Conservation (phyloP, 1,139 yeast species). For the Martiniozyma asiatica region DNA sequence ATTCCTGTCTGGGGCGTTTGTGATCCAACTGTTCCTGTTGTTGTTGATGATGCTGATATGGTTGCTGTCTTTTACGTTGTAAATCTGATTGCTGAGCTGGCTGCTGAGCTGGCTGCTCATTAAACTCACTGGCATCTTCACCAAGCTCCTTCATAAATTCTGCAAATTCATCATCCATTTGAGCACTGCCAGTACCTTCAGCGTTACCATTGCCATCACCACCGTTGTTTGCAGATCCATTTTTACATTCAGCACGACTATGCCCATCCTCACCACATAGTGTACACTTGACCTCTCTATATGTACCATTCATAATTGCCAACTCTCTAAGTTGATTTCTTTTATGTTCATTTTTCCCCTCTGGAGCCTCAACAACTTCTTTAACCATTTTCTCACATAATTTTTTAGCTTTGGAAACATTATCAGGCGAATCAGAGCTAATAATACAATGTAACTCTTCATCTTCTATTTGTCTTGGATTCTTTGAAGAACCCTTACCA, state of each 20-base stretch:
- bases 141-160: slow-evolving; percentile 38
- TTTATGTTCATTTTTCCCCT: slow-evolving; percentile 85
- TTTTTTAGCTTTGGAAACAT: slow-evolving; percentile 63
- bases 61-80: not conserved
- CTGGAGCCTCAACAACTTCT: slow-evolving; percentile 79
- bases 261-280: slow-evolving; percentile 53
- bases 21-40: no score
- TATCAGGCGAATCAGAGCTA: slow-evolving; percentile 72
- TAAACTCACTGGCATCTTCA: not conserved
- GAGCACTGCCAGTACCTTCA: slow-evolving; percentile 7
- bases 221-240: no score
- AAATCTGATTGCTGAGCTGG: no score
- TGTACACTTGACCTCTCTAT: slow-evolving; percentile 61
- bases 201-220: slow-evolving; percentile 10
- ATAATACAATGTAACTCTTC: slow-evolving; percentile 87
- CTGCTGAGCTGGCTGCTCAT: no score
- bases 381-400: slow-evolving; percentile 68
- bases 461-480: slow-evolving; percentile 41
- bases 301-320: slow-evolving; percentile 89
- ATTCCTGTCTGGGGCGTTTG: no score
- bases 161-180: slow-evolving; percentile 35
- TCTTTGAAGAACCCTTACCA: slow-evolving; percentile 92
- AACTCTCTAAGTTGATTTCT: slow-evolving; percentile 83
- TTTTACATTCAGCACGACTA: slow-evolving; percentile 46
- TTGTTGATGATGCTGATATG: not conserved